Evolutionary conservation across 1,284 basidiomycete genomes (phyloP).

Genomic region (Ustilago shanxiensis): DNA sequence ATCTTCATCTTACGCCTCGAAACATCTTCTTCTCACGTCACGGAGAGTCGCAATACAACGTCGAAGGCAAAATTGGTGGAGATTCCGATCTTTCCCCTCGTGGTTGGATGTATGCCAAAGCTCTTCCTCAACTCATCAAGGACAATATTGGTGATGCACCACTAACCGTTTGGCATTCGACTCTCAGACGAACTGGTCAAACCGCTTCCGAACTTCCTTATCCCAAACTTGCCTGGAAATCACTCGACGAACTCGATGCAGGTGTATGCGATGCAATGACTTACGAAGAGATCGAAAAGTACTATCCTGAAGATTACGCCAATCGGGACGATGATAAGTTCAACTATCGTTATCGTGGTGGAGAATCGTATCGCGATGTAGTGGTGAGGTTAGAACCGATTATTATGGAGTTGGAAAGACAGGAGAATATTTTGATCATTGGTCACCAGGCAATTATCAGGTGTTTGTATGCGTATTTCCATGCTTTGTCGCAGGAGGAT

Average conservation of each 20-base stretch:
- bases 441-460: slow-evolving; percentile 82
- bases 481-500: slow-evolving; percentile 90
- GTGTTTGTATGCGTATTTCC: slow-evolving; percentile 86
- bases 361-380: slow-evolving; percentile 91
- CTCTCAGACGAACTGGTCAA: slow-evolving; percentile 90
- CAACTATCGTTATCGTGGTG: slow-evolving; percentile 92
- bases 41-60: slow-evolving; percentile 96
- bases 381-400: slow-evolving; percentile 96
- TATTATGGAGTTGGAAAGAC: slow-evolving; percentile 98
- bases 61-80: slow-evolving; percentile 96
- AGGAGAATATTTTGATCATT: slow-evolving; percentile 96
- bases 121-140: slow-evolving; percentile 87
- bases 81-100: slow-evolving; percentile 87
- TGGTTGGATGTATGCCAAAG: slow-evolving; percentile 86
- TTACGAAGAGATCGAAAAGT: slow-evolving; percentile 91
- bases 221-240: slow-evolving; percentile 97
- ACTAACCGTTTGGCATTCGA: slow-evolving; percentile 97
- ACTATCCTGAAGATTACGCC: slow-evolving; percentile 99
- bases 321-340: slow-evolving; percentile 99
- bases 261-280: slow-evolving; percentile 99
- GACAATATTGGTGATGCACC: slow-evolving; percentile 91
- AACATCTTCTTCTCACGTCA: slow-evolving; percentile 97
- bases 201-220: slow-evolving; percentile 87
- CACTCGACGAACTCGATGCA: slow-evolving; percentile 96
- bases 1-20: slow-evolving; percentile 93